Conservation (phyloP, 208 protist genomes). For the Leishmania turanica region DNA sequence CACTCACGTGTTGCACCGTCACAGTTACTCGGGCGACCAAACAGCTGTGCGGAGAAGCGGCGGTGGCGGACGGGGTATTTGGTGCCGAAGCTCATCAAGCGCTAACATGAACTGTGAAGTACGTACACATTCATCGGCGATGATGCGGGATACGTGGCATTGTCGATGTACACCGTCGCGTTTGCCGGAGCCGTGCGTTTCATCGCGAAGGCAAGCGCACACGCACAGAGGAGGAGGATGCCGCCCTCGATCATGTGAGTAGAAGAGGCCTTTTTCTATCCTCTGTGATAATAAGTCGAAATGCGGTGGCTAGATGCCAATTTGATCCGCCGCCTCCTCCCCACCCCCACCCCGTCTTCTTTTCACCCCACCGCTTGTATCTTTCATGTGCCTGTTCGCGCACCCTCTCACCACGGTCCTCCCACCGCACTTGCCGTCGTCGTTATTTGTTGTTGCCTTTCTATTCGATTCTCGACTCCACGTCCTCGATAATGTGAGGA, state of each 20-base stretch:
- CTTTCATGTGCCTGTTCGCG: background rate
- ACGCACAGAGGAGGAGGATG: background rate
- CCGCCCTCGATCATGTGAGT: background rate
- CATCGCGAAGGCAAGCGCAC: background rate
- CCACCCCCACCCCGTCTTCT: background rate
- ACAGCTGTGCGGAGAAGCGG: background rate
- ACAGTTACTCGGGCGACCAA: background rate
- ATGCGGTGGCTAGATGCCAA: background rate
- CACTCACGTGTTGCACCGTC: background rate
- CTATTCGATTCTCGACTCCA: background rate
- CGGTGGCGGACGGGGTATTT: background rate
- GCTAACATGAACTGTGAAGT: background rate
- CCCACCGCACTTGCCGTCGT: background rate
- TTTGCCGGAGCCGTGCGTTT: background rate
- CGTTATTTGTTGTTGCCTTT: background rate
- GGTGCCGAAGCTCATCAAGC: background rate
- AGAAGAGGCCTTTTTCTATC: background rate
- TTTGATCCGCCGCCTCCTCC: background rate
- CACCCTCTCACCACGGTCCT: background rate
- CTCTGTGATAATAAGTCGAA: background rate
- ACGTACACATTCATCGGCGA: no score
- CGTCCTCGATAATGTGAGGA: background rate
- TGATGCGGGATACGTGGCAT: background rate
- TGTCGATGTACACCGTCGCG: background rate
- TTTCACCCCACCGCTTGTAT: background rate